phyloP scores from a whole-genome alignment of 2,329 filamentous ascomycete species.

The Anthostomella pinea region DNA sequence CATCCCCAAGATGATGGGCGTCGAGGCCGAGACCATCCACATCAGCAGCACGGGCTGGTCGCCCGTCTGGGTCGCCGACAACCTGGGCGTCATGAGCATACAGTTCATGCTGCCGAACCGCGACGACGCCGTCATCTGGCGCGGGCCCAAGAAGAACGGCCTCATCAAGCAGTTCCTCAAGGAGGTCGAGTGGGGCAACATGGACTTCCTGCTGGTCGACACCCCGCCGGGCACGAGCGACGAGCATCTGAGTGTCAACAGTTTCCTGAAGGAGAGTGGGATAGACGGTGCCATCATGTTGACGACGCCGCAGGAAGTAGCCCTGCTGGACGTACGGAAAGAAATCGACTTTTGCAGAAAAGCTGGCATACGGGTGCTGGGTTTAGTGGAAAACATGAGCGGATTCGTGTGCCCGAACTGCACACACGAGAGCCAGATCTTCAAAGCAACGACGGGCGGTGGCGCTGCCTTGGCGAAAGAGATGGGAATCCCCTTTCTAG shows the following conservation, averaged over 20 bases:
- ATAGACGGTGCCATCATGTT: constrained; percentile 93
- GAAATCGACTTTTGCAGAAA: constrained; percentile 98
- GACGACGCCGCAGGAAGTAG: constrained; percentile 92
- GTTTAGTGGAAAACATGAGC: constrained; percentile 96
- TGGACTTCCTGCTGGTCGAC: constrained; percentile 91
- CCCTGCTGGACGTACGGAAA: constrained; percentile 88
- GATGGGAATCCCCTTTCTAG: constrained; percentile 84
- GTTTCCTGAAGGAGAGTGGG: constrained; percentile 83
- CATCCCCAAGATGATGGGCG: constrained; percentile 99
- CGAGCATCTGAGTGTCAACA: constrained; percentile 92
- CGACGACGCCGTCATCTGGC: constrained; percentile 96
- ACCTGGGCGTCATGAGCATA: constrained; percentile 92
- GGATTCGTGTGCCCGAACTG: constrained; percentile 96
- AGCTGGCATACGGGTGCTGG: constrained; percentile 83
- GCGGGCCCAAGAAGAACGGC: constrained; percentile 97
- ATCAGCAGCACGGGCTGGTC: constrained; percentile 86
- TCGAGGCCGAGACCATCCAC: constrained; percentile 90
- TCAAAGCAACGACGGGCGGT: constrained; percentile 86
- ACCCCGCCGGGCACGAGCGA: constrained; percentile 94
- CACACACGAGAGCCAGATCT: constrained; percentile 78
- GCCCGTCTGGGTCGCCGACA: constrained; percentile 93
- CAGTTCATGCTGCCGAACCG: constrained; percentile 96
- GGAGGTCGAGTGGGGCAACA: constrained; percentile 94
- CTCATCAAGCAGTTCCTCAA: constrained; percentile 97
- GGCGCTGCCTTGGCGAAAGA: constrained; percentile 77